Evolutionary conservation across 805 yeast species (phyloP), one percentile per base, ranked within the genome.

Genomic region (Starmera quercuum): DNA sequence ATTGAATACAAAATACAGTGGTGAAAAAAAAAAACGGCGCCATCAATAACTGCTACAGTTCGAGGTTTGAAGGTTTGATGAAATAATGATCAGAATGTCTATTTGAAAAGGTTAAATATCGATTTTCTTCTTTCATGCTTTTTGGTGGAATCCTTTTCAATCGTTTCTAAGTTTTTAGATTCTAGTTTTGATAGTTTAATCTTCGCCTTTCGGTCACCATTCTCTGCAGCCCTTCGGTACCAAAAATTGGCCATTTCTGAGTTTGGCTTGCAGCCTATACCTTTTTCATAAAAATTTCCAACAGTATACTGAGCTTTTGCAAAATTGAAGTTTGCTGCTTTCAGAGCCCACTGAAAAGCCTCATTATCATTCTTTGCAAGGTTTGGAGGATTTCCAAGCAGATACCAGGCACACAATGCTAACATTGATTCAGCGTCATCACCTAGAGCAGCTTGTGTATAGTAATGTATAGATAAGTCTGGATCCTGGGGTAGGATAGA

Each of bases 371-470:
- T 90, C 41, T 73, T 73, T 7, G 78, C 79, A 46, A 92, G 68
- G 30, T 73, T 73, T n/a, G 92, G 88, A 22, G 83, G 88, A 22
- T 84, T 78, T 0, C 98, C 98, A 19, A 86, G 81, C 57, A 90
- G 66, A 54, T 90, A 92, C 97, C 97, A 92, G 2, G 97, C 96
- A 56, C 97, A 88, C 63, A 90, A 66, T 2, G 95, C 88, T 49
- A 90, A 66, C 95, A 90, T 92, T 9, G 95, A 80, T 31, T 73
- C 78, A 1, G 95, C 72, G 55, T 92, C 95, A 6, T 95, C 96
- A 4, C 79, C 79, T 20, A 79, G 56, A 0, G 97, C 96, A 0
- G 95, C 95, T 42, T 83, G 78, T 0, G 95, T 87, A 56, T 85
- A 90, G 54, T 88, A 90, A 55, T 92, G 97, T 29, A 92, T 84